A percentile compares a stretch with the other conserved stretches of the same genome.
phyloP scores from a whole-genome alignment of 352 stramenopile species.

The Plasmopara muralis region DNA sequence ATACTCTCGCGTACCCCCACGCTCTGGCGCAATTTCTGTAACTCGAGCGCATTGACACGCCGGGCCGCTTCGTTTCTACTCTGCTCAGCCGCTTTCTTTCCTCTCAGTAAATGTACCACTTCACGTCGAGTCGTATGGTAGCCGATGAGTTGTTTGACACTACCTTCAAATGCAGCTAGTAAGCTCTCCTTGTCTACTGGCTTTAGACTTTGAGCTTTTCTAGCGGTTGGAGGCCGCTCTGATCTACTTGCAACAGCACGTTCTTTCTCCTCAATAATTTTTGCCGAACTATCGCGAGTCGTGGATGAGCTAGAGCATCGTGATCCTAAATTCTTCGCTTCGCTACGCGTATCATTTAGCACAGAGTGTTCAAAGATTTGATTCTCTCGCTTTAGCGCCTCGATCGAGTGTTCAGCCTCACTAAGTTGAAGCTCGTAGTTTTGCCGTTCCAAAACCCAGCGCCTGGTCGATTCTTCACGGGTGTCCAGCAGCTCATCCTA shows the following conservation, averaged over 20 bases:
- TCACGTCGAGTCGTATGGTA: constrained; percentile 51
- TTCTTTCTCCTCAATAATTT: constrained; percentile 1
- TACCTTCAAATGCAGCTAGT: constrained; percentile 39
- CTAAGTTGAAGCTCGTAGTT: constrained; percentile 59
- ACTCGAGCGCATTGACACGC: constrained; percentile 67
- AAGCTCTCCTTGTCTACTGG: constrained; percentile 13
- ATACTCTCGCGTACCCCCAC: constrained; percentile 71
- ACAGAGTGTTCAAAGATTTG: constrained; percentile 52
- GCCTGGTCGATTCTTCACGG: constrained; percentile 52
- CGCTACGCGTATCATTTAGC: constrained; percentile 29
- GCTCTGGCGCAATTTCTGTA: constrained; percentile 75
- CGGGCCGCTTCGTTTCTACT: constrained; percentile 47
- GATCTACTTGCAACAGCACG: constrained; percentile 9
- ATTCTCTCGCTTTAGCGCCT: constrained; percentile 48
- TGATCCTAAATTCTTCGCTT: constrained; percentile 7
- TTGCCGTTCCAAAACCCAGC: constrained; percentile 64
- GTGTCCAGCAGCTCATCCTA: constrained; percentile 54
- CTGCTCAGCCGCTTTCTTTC: constrained; percentile 55
- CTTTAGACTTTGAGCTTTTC: neutral
- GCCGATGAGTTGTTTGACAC: constrained; percentile 45
- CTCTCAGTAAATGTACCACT: constrained; percentile 54
- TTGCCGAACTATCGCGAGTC: constrained; percentile 5
- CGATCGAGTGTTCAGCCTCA: constrained; percentile 56
- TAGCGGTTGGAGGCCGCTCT: constrained; percentile 7
- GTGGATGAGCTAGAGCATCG: neutral